Conservation (phyloP, 2,329 filamentous ascomycete species). For the Hymenoscyphus fructigenus region DNA sequence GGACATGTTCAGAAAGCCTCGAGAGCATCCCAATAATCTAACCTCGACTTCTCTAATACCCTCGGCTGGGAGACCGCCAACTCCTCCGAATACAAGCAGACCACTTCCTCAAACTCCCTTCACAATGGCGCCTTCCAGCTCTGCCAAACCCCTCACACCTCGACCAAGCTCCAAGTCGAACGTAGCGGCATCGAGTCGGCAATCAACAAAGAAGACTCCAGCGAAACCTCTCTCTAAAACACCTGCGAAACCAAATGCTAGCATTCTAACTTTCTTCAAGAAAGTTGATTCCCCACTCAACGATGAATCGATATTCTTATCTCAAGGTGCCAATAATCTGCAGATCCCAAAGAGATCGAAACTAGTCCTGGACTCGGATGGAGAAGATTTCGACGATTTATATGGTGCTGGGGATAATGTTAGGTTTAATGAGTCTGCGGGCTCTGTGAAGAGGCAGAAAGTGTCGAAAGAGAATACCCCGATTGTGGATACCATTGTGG, state of each 20-base stretch:
- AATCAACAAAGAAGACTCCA: slow-evolving; percentile 26
- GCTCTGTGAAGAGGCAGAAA: slow-evolving; percentile 45
- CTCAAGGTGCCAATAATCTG: slow-evolving; percentile 34
- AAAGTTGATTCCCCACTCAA: slow-evolving; percentile 54
- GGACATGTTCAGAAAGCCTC: slow-evolving; percentile 55
- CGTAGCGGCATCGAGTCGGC: slow-evolving; percentile 17
- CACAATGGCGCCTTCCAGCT: slow-evolving; percentile 27
- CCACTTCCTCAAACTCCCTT: background rate
- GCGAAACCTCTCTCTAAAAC: slow-evolving; percentile 20
- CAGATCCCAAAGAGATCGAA: slow-evolving; percentile 14
- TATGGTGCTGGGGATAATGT: slow-evolving; percentile 26
- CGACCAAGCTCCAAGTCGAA: slow-evolving; percentile 32
- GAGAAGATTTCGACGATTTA: slow-evolving; percentile 28
- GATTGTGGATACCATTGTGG: background rate
- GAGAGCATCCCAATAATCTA: slow-evolving; percentile 44
- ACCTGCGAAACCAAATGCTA: slow-evolving; percentile 51
- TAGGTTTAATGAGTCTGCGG: slow-evolving; percentile 43
- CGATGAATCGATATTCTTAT: slow-evolving; percentile 58
- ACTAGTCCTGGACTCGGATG: slow-evolving; percentile 17
- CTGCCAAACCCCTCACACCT: slow-evolving; percentile 34
- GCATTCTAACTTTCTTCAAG: slow-evolving; percentile 74
- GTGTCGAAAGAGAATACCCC: slow-evolving; percentile 26
- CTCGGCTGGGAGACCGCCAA: slow-evolving; percentile 52
- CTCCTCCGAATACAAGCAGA: slow-evolving; percentile 42
- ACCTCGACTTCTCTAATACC: slow-evolving; percentile 40